These are phyloP conservation scores for Psidium friedrichsthalianum DNA, from an alignment of 345 rosid genomes.

Conservation along the genomic window DNA sequence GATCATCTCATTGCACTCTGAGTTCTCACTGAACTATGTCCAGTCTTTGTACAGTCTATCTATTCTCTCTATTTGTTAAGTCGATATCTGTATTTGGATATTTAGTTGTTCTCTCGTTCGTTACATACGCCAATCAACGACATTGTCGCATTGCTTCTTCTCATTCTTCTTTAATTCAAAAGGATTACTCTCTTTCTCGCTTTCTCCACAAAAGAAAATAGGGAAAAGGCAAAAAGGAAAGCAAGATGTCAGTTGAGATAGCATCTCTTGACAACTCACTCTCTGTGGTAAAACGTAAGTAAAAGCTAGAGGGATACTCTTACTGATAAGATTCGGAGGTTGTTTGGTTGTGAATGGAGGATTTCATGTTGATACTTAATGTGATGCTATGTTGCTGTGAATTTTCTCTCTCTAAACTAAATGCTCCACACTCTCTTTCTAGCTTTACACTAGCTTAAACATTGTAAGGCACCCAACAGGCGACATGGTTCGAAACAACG, in stretches of 20 bases:
- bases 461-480: too few species aligned
- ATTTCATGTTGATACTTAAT: too few species aligned
- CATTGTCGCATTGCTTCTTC: background rate
- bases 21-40: background rate
- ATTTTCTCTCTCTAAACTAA: too few species aligned
- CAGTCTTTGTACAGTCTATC: background rate
- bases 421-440: too few species aligned
- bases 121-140: background rate
- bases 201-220: background rate
- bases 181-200: background rate
- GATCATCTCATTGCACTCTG: background rate
- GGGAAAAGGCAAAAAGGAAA: background rate
- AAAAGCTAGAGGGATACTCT: background rate
- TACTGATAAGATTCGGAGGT: background rate
- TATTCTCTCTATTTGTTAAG: background rate
- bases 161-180: background rate
- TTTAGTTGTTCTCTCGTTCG: background rate
- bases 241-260: background rate
- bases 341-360: background rate
- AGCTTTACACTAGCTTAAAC: too few species aligned
- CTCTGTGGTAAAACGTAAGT: background rate
- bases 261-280: background rate
- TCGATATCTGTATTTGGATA: background rate
- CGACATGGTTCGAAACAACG: background rate
- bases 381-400: too few species aligned